These are phyloP conservation scores for Pelargonium cotyledonis DNA, from an alignment of 441 rosid genomes.

Conservation along the genomic window DNA sequence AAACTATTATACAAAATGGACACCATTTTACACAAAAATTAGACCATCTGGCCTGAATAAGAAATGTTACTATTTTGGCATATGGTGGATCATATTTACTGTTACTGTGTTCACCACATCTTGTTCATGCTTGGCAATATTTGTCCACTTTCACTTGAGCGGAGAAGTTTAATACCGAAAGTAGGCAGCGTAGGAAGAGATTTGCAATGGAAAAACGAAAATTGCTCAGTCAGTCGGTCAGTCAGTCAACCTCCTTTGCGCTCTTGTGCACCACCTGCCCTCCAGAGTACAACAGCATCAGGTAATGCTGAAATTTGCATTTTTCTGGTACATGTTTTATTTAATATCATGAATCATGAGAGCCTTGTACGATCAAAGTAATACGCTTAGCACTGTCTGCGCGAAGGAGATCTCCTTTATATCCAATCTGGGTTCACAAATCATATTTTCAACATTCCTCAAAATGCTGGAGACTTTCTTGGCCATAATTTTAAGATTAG, in stretches of 20 bases:
- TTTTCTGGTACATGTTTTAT: constrained; percentile 36
- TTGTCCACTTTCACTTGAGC: constrained; percentile 11
- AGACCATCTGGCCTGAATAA: constrained; percentile 31
- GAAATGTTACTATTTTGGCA: constrained; percentile 20
- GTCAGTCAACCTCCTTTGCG: constrained; percentile 43
- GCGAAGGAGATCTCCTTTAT: constrained; percentile 76
- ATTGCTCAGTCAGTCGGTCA: neutral
- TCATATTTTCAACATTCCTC: constrained; percentile 12
- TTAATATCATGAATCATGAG: constrained; percentile 82
- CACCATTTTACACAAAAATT: constrained; percentile 27
- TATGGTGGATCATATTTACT: constrained; percentile 20
- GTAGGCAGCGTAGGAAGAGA: constrained; percentile 20
- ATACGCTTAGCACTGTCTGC: constrained; percentile 87
- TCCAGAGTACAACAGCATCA: constrained; percentile 57
- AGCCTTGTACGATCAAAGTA: constrained; percentile 75
- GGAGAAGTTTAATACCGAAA: constrained; percentile 15
- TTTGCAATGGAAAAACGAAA: constrained; percentile 21
- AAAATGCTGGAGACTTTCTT: neutral
- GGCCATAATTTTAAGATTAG: neutral
- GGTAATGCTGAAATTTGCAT: constrained; percentile 43
- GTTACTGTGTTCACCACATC: constrained; percentile 17
- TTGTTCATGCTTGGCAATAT: constrained; percentile 13
- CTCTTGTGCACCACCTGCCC: constrained; percentile 51
- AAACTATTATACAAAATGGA: constrained; percentile 29
- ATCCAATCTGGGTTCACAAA: constrained; percentile 78